These are phyloP conservation scores for Fraxinus angustifolia DNA, from an alignment of 305 asterid species.

Conservation along the genomic window DNA sequence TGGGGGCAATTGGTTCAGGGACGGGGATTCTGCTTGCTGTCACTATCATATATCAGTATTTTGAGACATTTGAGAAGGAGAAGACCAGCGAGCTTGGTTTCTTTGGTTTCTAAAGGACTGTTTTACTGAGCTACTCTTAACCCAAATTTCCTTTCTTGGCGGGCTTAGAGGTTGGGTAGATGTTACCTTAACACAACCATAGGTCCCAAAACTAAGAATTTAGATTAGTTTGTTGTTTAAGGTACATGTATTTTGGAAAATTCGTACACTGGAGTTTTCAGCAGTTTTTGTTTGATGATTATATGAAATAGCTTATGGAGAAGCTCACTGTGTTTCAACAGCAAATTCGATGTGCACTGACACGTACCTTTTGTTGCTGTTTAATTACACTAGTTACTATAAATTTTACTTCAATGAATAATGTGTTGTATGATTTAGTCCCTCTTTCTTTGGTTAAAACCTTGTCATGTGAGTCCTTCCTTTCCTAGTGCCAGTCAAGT, in stretches of 20 bases:
- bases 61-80: slow-evolving; percentile 73
- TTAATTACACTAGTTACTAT: neutral
- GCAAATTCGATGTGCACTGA: no score
- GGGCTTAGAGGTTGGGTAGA: neutral
- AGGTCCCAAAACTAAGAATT: neutral
- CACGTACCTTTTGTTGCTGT: neutral
- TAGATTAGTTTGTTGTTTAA: neutral
- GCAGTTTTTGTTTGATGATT: neutral
- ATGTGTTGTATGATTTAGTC: neutral
- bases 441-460: no score
- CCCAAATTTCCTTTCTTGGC: neutral
- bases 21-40: slow-evolving; percentile 71
- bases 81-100: slow-evolving; percentile 68
- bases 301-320: neutral
- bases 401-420: neutral
- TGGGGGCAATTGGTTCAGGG: slow-evolving; percentile 82
- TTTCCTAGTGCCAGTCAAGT: no score
- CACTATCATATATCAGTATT: slow-evolving; percentile 67
- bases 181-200: neutral
- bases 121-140: neutral
- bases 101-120: slow-evolving; percentile 48
- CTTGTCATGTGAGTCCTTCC: no score
- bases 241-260: neutral
- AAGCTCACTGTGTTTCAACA: neutral
- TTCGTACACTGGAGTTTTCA: neutral